Base-by-base conservation (phyloP, 768 basidiomycete genomes). In the Lactifluus pinguis region DNA sequence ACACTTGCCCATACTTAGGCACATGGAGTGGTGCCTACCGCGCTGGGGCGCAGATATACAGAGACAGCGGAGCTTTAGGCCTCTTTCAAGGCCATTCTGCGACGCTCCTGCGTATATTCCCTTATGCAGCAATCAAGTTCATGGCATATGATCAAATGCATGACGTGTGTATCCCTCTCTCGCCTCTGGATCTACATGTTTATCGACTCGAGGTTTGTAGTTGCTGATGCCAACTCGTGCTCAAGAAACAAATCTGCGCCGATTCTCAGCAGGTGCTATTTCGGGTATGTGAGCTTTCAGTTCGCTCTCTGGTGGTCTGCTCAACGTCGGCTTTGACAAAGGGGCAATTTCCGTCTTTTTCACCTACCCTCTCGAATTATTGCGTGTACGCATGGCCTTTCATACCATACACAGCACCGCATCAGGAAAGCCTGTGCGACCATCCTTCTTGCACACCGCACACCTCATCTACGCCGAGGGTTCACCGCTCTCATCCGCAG, bases 121-220 rank as follows among this genome's bases (percentile, higher is more conserved):
- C 97, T 8, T 98, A 98, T 69, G 97, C 97, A 32, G 92, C 87
- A 61, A 89, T 98, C 73, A 97, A 95, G 73, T 99, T 93, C 70
- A 93, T 98, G 86, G 83, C 89, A 4, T 99, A 98, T 70, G 95
- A 98, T 72, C 84, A 90, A 70, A 76, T 89, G 59, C 89, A 91
- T 73, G 70, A 82, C 63, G 92, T 95, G 66, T 69, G 79, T 74
- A 21, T 44, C 54, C 3, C 36, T 29, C 1, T 13, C 25, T 59
- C 61, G n/a, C 51, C 17, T 59, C 36, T 19, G 39, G 15, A 29
- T 50, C 21, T 2, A 49, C 13, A 55, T 10, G 1, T 15, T 44
- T 3, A 49, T 8, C n/a, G 17, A 14, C 9, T 49, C 50, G 19
- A 47, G 10, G 14, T 44, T 50, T 13, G 38, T 60, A 95, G 95